These are phyloP conservation scores for Pneumocystis oryctolagi DNA, from an alignment of 1,139 yeast genomes.

Conservation along the genomic window DNA sequence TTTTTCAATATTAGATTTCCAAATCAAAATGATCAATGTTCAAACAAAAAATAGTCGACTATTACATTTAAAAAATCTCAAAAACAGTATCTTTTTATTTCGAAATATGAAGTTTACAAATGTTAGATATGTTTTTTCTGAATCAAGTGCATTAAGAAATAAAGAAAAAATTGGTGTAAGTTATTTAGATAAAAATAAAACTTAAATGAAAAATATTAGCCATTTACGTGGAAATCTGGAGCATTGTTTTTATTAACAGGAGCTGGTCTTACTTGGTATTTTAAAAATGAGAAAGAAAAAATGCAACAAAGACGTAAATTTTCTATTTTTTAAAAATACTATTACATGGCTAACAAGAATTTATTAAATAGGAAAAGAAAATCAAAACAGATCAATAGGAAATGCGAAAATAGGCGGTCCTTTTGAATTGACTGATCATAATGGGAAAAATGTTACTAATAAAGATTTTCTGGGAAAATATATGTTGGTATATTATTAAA, in stretches of 20 bases:
- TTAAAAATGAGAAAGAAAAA: constrained; percentile 44
- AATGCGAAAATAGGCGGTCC: constrained; percentile 90
- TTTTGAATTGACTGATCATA: constrained; percentile 52
- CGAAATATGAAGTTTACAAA: neutral
- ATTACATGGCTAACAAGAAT: neutral
- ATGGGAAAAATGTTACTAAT: constrained; percentile 61
- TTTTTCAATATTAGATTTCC: neutral
- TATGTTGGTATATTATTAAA: constrained; percentile 30
- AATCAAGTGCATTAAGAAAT: neutral
- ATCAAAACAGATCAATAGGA: constrained; percentile 74
- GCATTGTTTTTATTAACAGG: constrained; percentile 51
- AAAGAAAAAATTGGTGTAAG: neutral
- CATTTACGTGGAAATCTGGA: constrained; percentile 76
- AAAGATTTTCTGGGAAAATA: constrained; percentile 63
- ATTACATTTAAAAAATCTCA: neutral
- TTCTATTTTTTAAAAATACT: neutral
- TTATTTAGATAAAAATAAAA: neutral
- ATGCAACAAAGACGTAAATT: constrained; percentile 2
- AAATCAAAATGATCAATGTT: neutral
- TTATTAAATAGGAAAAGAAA: constrained; percentile 39
- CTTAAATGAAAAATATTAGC: neutral
- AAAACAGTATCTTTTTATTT: neutral
- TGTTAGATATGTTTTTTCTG: neutral
- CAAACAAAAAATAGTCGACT: neutral
- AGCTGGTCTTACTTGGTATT: constrained; percentile 52